phyloP scores from a whole-genome alignment of 129 eudicot genomes.

The Chrysanthemum lavandulifolium region DNA sequence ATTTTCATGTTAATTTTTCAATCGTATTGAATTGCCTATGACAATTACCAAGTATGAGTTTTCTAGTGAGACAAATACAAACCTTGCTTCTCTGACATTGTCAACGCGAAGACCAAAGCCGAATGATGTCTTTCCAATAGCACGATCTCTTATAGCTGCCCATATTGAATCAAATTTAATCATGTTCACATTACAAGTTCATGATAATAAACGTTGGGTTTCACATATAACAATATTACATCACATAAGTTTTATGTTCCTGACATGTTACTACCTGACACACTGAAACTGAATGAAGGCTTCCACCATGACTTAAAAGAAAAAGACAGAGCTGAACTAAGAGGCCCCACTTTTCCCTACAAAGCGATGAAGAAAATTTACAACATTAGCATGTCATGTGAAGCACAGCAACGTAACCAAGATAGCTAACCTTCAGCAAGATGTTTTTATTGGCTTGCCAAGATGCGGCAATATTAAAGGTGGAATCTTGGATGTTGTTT shows the following conservation, averaged over 20 bases:
- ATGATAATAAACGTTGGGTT: background rate
- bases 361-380: constrained; percentile 2
- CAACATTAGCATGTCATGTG: background rate
- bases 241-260: constrained; percentile 7
- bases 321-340: constrained; percentile 71
- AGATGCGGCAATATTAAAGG: constrained; percentile 92
- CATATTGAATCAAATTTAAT: background rate
- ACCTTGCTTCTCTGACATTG: constrained; percentile 88
- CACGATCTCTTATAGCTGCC: constrained; percentile 79
- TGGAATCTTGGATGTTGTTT: constrained; percentile 61
- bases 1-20: constrained; percentile 13
- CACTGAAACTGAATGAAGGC: constrained; percentile 82
- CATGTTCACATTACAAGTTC: background rate
- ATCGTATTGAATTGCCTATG: background rate
- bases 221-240: background rate
- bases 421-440: constrained; percentile 61
- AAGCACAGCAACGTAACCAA: constrained; percentile 10
- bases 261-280: constrained; percentile 51
- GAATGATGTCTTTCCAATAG: constrained; percentile 53
- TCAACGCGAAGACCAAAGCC: constrained; percentile 89
- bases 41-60: background rate
- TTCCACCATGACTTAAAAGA: constrained; percentile 99
- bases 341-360: constrained; percentile 91
- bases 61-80: constrained; percentile 12
- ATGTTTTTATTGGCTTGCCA: constrained; percentile 98